A percentile compares a stretch with the other conserved stretches of the same genome.
These are phyloP conservation scores for Suillus alpinus DNA, from an alignment of 768 basidiomycete species.

Conservation along the genomic window DNA sequence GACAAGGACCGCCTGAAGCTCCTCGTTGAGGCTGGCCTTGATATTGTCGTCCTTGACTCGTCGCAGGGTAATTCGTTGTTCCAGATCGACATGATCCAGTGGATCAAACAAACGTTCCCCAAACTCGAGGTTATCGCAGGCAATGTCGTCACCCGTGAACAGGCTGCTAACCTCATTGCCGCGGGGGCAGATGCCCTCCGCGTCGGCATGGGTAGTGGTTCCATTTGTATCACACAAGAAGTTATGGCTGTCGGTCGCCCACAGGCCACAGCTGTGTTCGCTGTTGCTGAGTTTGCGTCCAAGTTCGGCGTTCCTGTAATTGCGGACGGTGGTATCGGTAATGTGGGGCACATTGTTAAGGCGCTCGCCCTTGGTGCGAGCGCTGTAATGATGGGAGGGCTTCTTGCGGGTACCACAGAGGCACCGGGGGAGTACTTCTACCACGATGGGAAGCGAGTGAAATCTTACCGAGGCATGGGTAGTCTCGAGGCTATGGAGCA, in stretches of 20 bases:
- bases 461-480: conserved; percentile 98
- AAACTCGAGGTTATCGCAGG: conserved; percentile 92
- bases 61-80: conserved; percentile 94
- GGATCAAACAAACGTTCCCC: conserved; percentile 86
- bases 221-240: conserved; percentile 99
- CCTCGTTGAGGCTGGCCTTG: conserved; percentile 91
- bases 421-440: conserved; percentile 99
- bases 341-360: conserved; percentile 97
- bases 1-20: conserved; percentile 83
- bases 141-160: conserved; percentile 97
- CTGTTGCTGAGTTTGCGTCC: conserved; percentile 88
- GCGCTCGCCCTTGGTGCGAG: conserved; percentile 91
- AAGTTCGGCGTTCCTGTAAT: conserved; percentile 95
- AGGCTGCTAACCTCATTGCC: conserved; percentile 88
- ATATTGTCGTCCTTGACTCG: conserved; percentile 93
- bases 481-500: conserved; percentile 92
- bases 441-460: conserved; percentile 97
- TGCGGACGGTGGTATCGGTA: conserved; percentile 93
- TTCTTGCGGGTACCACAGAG: conserved; percentile 94
- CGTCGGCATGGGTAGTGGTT: conserved; percentile 97
- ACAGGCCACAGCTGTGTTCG: conserved; percentile 95
- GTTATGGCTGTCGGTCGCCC: conserved; percentile 99
- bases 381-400: conserved; percentile 98
- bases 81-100: conserved; percentile 92
- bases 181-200: conserved; percentile 94